Conservation (phyloP, 1,139 yeast genomes). For the Candida pseudoviswanathii region DNA sequence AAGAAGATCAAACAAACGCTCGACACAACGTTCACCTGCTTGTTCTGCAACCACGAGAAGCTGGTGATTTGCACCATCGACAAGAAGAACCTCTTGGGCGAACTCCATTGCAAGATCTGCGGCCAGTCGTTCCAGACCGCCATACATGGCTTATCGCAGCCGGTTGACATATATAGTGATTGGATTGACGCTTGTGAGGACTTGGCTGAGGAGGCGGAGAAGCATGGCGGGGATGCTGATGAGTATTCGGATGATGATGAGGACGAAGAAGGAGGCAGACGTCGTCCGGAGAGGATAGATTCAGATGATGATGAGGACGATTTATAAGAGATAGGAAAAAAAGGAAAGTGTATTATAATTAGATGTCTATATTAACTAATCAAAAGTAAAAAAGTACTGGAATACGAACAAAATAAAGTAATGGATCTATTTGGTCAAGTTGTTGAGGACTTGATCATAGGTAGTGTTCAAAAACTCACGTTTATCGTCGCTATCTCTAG, state of each 20-base stretch:
- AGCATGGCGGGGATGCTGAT: slow-evolving; percentile 23
- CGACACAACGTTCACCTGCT: slow-evolving; percentile 85
- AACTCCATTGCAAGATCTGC: slow-evolving; percentile 86
- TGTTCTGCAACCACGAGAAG: slow-evolving; percentile 94
- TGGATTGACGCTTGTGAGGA: slow-evolving; percentile 99
- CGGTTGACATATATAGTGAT: slow-evolving; percentile 94
- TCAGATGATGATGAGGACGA: slow-evolving; percentile 33
- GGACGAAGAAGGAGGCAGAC: slow-evolving; percentile 18
- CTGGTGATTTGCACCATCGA: slow-evolving; percentile 88
- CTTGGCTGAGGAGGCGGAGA: slow-evolving; percentile 68
- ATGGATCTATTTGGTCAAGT: slow-evolving; percentile 19
- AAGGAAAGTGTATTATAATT: slow-evolving; percentile 6
- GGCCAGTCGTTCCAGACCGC: slow-evolving; percentile 93
- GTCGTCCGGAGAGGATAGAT: slow-evolving; percentile 23
- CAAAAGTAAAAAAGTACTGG: neutral
- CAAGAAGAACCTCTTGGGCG: slow-evolving; percentile 83
- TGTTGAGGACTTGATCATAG: slow-evolving; percentile 53
- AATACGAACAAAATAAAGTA: neutral
- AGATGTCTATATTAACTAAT: slow-evolving; percentile 2
- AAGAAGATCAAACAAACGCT: slow-evolving; percentile 78
- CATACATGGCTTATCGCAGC: slow-evolving; percentile 79
- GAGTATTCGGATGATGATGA: slow-evolving; percentile 45
- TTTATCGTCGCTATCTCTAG: slow-evolving; percentile 1
- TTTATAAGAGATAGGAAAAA: slow-evolving; percentile 12
- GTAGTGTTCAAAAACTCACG: slow-evolving; percentile 38